Base-by-base conservation (phyloP, 139 green algal genomes). In the Chlorella vulgaris region DNA sequence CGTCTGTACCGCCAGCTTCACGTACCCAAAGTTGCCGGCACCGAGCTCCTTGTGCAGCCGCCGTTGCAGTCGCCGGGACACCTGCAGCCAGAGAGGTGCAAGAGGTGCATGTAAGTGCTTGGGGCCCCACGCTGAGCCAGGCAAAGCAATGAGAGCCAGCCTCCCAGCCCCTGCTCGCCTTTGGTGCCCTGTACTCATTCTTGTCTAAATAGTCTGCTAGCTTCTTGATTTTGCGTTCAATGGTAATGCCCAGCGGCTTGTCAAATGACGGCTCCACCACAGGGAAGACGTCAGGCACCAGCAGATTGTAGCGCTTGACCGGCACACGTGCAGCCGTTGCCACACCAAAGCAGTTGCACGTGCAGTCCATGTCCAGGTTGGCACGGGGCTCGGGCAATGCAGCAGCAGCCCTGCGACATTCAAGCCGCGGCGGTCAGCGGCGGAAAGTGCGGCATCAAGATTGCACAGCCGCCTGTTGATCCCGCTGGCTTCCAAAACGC, bases 241-340 rank as follows among this genome's bases (percentile, higher is more conserved):
- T 82, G 15, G 51, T 63, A 26, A 77, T 73, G 67, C 78, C 74
- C 7, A 88, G 53, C 31, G 74, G 55, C 24, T 83, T 76, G 7
- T 71, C 31, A 50, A 86, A 84, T 6, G 51, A 35, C 2, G 89
- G 89, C 63, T 86, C 65, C 29, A 78, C 69, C 4, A 42, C 84
- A 3, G 87, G 88, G 63, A 91, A 93, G 47, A 91, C 78, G 40
- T 89, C 87, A 26, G 89, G 89, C 31, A 93, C 89, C 8, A 93
- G 84, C 21, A 89, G 39, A 70, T 93, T 93, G 83, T 93, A 93
- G 0, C 89, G 80, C 77, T 93, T 93, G 29, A 92, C 81, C 13
- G 85, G 87, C 4, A 85, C 76, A 31, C 74, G 82, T 31, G 78
- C 85, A 39, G 81, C 83, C 7, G 87, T 76, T 15, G 88, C 83